Conservation (phyloP, 176 grass and related monocot species). For the Triticum timopheevii region DNA sequence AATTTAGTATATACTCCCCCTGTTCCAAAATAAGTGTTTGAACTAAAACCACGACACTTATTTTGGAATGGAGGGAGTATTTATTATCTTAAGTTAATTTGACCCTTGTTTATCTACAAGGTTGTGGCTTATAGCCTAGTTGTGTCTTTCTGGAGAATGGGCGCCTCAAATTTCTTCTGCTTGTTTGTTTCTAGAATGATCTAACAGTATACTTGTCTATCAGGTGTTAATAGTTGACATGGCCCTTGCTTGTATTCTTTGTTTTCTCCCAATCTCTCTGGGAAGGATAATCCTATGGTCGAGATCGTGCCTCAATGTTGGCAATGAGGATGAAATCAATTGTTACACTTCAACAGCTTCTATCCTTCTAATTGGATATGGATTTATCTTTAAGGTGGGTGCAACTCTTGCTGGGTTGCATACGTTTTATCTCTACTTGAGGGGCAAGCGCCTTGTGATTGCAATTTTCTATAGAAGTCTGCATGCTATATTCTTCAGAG, state of each 20-base stretch:
- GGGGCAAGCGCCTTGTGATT: slow-evolving; percentile 13
- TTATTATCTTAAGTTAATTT: not conserved
- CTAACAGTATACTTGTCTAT: not conserved
- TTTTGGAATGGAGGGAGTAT: not conserved
- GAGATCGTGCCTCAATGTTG: not conserved
- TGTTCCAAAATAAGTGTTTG: too few relatives aligned
- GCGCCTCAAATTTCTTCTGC: not conserved
- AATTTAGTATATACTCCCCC: not conserved
- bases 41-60: too few relatives aligned
- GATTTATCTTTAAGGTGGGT: not conserved
- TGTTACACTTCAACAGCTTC: slow-evolving; percentile 24
- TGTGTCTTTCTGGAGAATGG: not conserved
- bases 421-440: slow-evolving; percentile 16
- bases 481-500: slow-evolving; percentile 25
- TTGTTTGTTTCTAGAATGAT: not conserved
- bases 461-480: slow-evolving; percentile 4
- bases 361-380: slow-evolving; percentile 25
- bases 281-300: slow-evolving; percentile 26
- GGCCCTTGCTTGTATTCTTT: slow-evolving; percentile 21
- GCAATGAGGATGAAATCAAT: not conserved
- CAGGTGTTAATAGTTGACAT: slow-evolving; percentile 29
- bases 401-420: slow-evolving; percentile 1
- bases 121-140: not conserved
- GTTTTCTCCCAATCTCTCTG: slow-evolving; percentile 37
- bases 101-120: not conserved